Percentiles rank a stretch among this genome's conserved stretches.
These are phyloP conservation scores for Wickerhamomyces pijperi DNA, from an alignment of 805 yeast species.

Conservation along the genomic window DNA sequence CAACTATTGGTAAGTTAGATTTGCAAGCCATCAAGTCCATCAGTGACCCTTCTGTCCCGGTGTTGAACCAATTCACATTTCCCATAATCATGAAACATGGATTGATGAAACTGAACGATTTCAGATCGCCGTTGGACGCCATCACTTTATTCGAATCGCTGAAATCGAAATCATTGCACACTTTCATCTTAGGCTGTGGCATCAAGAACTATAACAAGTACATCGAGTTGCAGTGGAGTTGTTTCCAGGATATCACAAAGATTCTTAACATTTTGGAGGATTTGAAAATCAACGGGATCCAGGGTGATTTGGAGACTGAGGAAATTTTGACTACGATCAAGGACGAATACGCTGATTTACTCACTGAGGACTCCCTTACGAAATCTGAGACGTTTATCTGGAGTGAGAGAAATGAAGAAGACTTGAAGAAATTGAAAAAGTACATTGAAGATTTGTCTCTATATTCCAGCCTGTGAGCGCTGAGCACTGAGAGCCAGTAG, in stretches of 20 bases:
- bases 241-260: slow-evolving; percentile 22
- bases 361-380: neutral
- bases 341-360: neutral
- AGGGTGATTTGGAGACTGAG: slow-evolving; percentile 20
- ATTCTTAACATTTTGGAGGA: slow-evolving; percentile 22
- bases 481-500: too few relatives aligned
- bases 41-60: neutral
- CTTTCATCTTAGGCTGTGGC: slow-evolving; percentile 23
- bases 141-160: slow-evolving; percentile 22
- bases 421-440: neutral
- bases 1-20: neutral
- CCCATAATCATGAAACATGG: slow-evolving; percentile 1
- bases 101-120: neutral
- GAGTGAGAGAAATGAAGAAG: neutral
- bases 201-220: slow-evolving; percentile 25
- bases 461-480: too few relatives aligned
- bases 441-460: neutral
- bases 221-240: slow-evolving; percentile 23
- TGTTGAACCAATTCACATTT: slow-evolving; percentile 2
- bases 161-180: slow-evolving; percentile 18
- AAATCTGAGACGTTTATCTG: neutral
- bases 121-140: slow-evolving; percentile 12
- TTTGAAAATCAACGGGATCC: slow-evolving; percentile 25
- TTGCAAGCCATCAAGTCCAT: neutral
- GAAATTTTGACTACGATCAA: neutral